Conservation (phyloP, 768 basidiomycete species). For the Calocera cornea region DNA sequence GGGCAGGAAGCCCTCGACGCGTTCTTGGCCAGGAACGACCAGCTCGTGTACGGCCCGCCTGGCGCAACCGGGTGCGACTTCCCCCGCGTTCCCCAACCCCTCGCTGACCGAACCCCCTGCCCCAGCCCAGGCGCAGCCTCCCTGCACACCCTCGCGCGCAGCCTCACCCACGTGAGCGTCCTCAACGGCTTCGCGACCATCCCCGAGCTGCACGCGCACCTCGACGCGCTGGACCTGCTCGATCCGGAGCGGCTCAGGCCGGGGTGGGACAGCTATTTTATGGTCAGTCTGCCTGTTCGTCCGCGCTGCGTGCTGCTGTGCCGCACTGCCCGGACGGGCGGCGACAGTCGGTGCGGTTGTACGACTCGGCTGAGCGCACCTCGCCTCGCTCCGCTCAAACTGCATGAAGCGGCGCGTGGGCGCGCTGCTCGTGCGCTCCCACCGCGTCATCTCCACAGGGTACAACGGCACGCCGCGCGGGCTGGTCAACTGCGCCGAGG, state of each 20-base stretch:
- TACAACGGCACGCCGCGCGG: slow-evolving; percentile 96
- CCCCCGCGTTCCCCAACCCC: slow-evolving; percentile 16
- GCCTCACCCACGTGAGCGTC: slow-evolving; percentile 44
- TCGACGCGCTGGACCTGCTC: slow-evolving; percentile 55
- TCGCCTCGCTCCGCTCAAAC: slow-evolving; percentile 81
- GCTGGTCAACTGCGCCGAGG: slow-evolving; percentile 76
- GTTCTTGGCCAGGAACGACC: slow-evolving; percentile 65
- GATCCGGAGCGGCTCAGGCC: slow-evolving; percentile 69
- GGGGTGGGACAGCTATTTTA: slow-evolving; percentile 93
- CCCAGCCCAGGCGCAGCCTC: no score
- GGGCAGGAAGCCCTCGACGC: slow-evolving; percentile 36
- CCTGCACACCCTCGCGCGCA: slow-evolving; percentile 27
- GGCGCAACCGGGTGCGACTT: neutral
- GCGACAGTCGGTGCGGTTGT: no score
- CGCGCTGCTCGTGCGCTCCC: slow-evolving; percentile 71
- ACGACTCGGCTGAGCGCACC: no score
- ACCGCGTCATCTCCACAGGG: slow-evolving; percentile 32
- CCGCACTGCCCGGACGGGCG: no score
- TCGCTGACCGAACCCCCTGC: no score
- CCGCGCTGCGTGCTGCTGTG: no score
- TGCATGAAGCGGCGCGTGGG: slow-evolving; percentile 98
- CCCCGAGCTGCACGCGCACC: slow-evolving; percentile 41
- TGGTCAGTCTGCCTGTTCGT: slow-evolving; percentile 37
- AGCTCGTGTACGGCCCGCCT: slow-evolving; percentile 43
- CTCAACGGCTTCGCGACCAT: slow-evolving; percentile 49